A percentile compares a stretch with the other conserved stretches of the same genome.
These are phyloP conservation scores for Leucocoprinus sp. DNA, from an alignment of 768 basidiomycete genomes.

Conservation along the genomic window DNA sequence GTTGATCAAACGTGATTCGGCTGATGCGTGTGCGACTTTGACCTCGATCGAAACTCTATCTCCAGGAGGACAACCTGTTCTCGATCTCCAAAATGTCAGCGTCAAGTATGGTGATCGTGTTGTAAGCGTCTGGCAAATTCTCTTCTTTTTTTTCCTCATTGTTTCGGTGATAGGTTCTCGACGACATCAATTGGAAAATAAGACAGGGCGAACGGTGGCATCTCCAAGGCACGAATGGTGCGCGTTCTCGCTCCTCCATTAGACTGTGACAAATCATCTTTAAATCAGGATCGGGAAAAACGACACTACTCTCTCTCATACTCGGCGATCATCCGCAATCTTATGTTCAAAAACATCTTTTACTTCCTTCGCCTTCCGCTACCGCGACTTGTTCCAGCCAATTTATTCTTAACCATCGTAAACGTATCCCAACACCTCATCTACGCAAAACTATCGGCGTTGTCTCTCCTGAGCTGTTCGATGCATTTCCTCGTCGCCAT, in stretches of 20 bases:
- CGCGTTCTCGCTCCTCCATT: slow-evolving; percentile 8
- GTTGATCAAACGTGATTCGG: not conserved
- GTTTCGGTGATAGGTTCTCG: slow-evolving; percentile 73
- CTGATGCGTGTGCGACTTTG: not conserved
- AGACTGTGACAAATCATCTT: not conserved
- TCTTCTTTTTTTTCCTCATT: not conserved
- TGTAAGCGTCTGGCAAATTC: no score
- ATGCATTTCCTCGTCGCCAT: slow-evolving; percentile 75
- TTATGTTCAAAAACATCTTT: slow-evolving; percentile 55
- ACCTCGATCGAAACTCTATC: not conserved
- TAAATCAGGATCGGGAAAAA: slow-evolving; percentile 80
- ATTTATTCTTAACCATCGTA: slow-evolving; percentile 58
- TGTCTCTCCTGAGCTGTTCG: slow-evolving; percentile 83
- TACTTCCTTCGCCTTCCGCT: slow-evolving; percentile 20
- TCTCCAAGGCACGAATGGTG: slow-evolving; percentile 83
- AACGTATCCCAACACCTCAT: slow-evolving; percentile 55
- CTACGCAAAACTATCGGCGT: slow-evolving; percentile 67
- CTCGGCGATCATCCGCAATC: slow-evolving; percentile 96
- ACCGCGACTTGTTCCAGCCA: slow-evolving; percentile 38
- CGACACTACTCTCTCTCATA: slow-evolving; percentile 81
- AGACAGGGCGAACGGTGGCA: slow-evolving; percentile 82
- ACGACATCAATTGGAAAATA: slow-evolving; percentile 76
- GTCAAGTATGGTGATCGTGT: slow-evolving; percentile 63
- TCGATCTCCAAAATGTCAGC: slow-evolving; percentile 56
- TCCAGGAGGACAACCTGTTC: slow-evolving; percentile 27